phyloP scores from a whole-genome alignment of 352 stramenopile genomes.

The Pythium biforme region DNA sequence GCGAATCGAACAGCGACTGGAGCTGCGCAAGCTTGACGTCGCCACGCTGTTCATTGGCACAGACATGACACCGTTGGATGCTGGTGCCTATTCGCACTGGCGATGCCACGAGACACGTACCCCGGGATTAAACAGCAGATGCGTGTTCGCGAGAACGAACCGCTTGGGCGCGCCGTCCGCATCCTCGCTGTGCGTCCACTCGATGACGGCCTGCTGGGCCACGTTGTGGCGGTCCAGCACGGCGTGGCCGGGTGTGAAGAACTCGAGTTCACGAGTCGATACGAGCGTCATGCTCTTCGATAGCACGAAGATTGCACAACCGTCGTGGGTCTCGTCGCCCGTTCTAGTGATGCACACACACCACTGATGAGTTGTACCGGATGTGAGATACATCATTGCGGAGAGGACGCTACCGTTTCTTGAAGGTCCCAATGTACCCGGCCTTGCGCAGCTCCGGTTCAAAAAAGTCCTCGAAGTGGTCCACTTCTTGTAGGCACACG shows the following conservation, averaged over 20 bases:
- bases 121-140: conserved; percentile 71
- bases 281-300: conserved; percentile 45
- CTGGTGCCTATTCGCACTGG: too few species aligned
- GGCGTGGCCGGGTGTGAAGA: conserved; percentile 37
- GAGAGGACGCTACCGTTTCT: conserved; percentile 40
- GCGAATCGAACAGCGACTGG: conserved; percentile 39
- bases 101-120: conserved; percentile 22
- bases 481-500: conserved; percentile 69
- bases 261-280: conserved; percentile 44
- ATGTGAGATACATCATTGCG: neutral
- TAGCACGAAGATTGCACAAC: conserved; percentile 68
- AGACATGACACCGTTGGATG: too few species aligned
- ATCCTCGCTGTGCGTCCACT: conserved; percentile 20
- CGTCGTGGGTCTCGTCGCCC: conserved; percentile 55
- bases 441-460: conserved; percentile 52
- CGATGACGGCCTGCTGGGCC: conserved; percentile 46
- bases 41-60: conserved; percentile 35
- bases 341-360: conserved; percentile 31
- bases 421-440: conserved; percentile 54
- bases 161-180: conserved; percentile 19
- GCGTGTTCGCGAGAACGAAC: conserved; percentile 63
- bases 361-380: neutral
- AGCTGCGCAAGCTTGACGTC: conserved; percentile 69
- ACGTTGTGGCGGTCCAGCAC: conserved; percentile 64
- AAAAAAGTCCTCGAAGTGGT: conserved; percentile 74